These are phyloP conservation scores for Epichloe uncinata DNA, from an alignment of 2,329 filamentous ascomycete species.

Conservation along the genomic window DNA sequence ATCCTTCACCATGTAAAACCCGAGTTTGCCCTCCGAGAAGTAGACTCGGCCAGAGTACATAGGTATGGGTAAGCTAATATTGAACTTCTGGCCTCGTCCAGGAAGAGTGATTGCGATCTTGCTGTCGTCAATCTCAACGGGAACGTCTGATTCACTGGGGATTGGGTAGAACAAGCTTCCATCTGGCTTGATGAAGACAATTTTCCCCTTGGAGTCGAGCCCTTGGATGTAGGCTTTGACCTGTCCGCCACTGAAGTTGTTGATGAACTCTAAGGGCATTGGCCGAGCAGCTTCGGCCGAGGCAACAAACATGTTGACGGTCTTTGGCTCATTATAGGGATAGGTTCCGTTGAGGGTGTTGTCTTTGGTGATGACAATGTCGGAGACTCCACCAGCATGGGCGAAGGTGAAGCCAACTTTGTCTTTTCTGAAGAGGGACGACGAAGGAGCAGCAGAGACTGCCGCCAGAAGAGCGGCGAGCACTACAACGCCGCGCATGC, in stretches of 20 bases:
- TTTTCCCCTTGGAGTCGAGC: constrained; percentile 22
- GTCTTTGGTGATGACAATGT: constrained; percentile 23
- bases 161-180: constrained; percentile 30
- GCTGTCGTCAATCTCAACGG: constrained; percentile 23
- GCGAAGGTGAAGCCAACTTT: constrained; percentile 18
- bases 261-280: constrained; percentile 24
- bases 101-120: constrained; percentile 29
- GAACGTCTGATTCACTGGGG: constrained; percentile 20
- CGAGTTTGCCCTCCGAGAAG: constrained; percentile 28
- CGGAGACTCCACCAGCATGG: constrained; percentile 15
- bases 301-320: constrained; percentile 1
- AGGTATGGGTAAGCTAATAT: constrained; percentile 26
- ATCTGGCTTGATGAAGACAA: constrained; percentile 30
- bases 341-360: constrained; percentile 28
- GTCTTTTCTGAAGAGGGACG: background rate
- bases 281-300: constrained; percentile 3
- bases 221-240: constrained; percentile 34
- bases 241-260: constrained; percentile 25
- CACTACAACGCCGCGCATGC: constrained; percentile 1
- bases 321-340: constrained; percentile 6
- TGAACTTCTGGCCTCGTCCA: constrained; percentile 21
- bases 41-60: constrained; percentile 30
- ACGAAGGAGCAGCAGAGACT: constrained; percentile 9
- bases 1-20: constrained; percentile 27
- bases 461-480: constrained; percentile 10